Conservation (phyloP, 2,329 filamentous ascomycete genomes). For the Talaromyces sp. region DNA sequence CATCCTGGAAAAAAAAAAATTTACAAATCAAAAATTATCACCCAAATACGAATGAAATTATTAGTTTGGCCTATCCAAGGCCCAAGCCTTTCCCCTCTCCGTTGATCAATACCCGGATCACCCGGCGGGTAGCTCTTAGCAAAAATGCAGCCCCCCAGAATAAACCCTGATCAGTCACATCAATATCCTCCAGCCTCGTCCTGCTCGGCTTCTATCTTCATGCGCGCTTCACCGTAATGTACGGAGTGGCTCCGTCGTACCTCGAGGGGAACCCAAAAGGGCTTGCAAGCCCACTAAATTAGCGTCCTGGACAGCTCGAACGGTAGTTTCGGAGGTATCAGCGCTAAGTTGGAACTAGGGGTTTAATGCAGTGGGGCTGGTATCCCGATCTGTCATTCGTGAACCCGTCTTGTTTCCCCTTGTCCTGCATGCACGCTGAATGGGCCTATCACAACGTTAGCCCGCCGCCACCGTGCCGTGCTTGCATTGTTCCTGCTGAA, state of each 20-base stretch:
- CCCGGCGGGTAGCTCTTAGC: slow-evolving; percentile 1
- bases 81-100: not conserved
- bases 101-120: slow-evolving; percentile 8
- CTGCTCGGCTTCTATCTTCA: not conserved
- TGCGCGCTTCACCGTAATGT: slow-evolving; percentile 4
- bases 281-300: not conserved
- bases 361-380: slow-evolving; percentile 14
- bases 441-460: slow-evolving; percentile 18
- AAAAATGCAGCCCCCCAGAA: slow-evolving; percentile 10
- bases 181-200: not conserved
- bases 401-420: not conserved
- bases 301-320: not conserved
- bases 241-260: not conserved
- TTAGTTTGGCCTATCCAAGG: not conserved
- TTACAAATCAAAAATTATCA: not conserved
- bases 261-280: not conserved
- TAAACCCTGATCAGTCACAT: slow-evolving; percentile 16
- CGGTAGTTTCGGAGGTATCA: slow-evolving; percentile 13
- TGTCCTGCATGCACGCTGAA: slow-evolving; percentile 6
- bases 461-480: slow-evolving; percentile 5
- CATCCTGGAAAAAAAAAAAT: not conserved
- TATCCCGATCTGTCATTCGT: slow-evolving; percentile 16
- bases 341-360: slow-evolving; percentile 17
- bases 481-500: slow-evolving; percentile 12
- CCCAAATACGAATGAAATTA: too few relatives aligned